A percentile compares a stretch with the other conserved stretches of the same genome.
Conservation (phyloP, 208 protist species). For the Trypanosoma scelopori region DNA sequence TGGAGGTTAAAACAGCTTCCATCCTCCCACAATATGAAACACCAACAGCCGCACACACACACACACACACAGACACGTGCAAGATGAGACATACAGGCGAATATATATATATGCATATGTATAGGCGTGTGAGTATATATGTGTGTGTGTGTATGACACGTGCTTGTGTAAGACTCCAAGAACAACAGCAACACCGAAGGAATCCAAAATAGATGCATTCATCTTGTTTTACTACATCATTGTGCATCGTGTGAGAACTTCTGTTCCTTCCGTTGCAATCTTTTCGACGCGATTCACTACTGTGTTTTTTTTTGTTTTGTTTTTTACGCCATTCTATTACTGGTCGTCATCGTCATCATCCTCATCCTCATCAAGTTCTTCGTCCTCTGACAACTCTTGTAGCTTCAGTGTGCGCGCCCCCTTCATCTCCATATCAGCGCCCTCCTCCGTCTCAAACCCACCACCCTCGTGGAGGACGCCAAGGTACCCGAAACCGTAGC, state of each 20-base stretch:
- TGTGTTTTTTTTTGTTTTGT: too few species aligned
- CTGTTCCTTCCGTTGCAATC: not conserved
- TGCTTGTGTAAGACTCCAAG: too few species aligned
- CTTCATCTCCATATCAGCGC: constrained; percentile 49
- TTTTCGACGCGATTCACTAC: not conserved
- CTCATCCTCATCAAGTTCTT: constrained; percentile 22
- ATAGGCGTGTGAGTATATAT: not conserved
- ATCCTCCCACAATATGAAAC: too few species aligned
- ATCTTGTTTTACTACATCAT: not conserved
- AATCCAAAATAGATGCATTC: too few species aligned
- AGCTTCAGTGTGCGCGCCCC: constrained; percentile 54
- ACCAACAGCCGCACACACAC: too few species aligned
- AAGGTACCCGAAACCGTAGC: constrained; percentile 83
- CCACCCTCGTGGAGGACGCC: constrained; percentile 73
- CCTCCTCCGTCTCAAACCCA: constrained; percentile 73
- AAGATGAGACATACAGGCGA: too few species aligned
- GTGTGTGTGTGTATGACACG: not conserved
- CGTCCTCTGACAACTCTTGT: constrained; percentile 29
- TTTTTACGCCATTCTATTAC: too few species aligned
- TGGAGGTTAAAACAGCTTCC: too few species aligned
- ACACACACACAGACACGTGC: too few species aligned
- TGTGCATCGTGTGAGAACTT: not conserved
- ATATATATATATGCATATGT: constrained; percentile 9
- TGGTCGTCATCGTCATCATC: constrained; percentile 11
- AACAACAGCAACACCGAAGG: too few species aligned